These are phyloP conservation scores for Pyricularia grisea DNA, from an alignment of 2,329 filamentous ascomycete genomes.

Conservation along the genomic window DNA sequence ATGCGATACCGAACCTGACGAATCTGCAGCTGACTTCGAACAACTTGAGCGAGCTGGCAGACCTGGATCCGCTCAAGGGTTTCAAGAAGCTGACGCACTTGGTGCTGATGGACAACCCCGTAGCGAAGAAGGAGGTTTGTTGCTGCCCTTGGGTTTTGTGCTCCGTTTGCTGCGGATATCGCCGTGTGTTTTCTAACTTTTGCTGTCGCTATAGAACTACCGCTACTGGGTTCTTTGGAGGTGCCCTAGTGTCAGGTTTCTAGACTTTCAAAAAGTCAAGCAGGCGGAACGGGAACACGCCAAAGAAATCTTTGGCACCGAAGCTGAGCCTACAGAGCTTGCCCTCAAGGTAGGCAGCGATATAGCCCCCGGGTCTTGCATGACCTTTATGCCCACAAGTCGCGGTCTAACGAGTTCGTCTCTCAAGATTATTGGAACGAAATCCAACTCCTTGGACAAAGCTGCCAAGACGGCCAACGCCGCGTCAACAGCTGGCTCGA, in stretches of 20 bases:
- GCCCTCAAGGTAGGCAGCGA: slow-evolving; percentile 53
- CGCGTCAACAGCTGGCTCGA: slow-evolving; percentile 33
- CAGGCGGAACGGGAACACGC: slow-evolving; percentile 71
- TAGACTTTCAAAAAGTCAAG: slow-evolving; percentile 90
- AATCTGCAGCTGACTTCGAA: slow-evolving; percentile 81
- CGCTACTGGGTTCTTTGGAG: slow-evolving; percentile 86
- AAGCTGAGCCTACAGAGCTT: slow-evolving; percentile 67
- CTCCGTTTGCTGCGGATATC: not conserved
- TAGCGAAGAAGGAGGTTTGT: slow-evolving; percentile 82
- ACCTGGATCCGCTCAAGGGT: slow-evolving; percentile 69
- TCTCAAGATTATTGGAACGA: slow-evolving; percentile 66
- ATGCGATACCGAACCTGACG: slow-evolving; percentile 70
- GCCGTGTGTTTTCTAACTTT: not conserved
- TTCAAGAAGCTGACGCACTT: slow-evolving; percentile 69
- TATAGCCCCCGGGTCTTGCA: not conserved
- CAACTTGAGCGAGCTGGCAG: slow-evolving; percentile 71
- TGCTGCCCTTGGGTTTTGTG: not conserved
- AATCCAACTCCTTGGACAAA: slow-evolving; percentile 66
- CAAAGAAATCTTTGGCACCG: slow-evolving; percentile 72
- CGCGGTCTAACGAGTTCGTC: not conserved
- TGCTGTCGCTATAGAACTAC: slow-evolving; percentile 58
- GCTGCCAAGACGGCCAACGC: slow-evolving; percentile 24
- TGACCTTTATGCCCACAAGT: not conserved
- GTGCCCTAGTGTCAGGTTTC: slow-evolving; percentile 74
- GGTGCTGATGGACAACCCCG: slow-evolving; percentile 76